A percentile compares a stretch with the other conserved stretches of the same genome.
phyloP scores from a whole-genome alignment of 306 rosid genomes.

The Lupinus albus region DNA sequence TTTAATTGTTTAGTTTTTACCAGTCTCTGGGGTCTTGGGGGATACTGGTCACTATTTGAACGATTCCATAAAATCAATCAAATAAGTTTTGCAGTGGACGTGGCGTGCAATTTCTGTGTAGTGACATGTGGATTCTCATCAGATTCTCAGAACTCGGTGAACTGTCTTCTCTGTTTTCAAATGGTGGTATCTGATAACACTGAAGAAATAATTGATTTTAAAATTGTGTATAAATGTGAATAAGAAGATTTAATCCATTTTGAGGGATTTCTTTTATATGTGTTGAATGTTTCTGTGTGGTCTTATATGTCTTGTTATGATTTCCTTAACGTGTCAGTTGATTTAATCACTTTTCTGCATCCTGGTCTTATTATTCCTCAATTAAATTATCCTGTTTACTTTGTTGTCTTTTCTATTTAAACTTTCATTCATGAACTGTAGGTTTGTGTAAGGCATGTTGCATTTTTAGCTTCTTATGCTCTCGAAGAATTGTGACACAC shows the following conservation, averaged over 20 bases:
- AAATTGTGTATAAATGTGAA: neutral
- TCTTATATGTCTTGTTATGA: neutral
- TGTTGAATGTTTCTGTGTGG: neutral
- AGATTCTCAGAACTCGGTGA: neutral
- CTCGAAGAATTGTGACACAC: neutral
- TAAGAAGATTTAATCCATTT: neutral
- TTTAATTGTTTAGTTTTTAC: too few relatives aligned
- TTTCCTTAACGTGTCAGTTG: neutral
- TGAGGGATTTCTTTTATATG: neutral
- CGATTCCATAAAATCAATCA: too few relatives aligned
- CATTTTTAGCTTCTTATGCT: neutral
- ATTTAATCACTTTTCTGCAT: neutral
- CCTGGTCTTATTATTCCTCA: neutral
- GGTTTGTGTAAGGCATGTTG: neutral
- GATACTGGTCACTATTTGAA: too few relatives aligned
- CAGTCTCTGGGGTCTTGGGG: too few relatives aligned
- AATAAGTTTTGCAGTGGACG: too few relatives aligned
- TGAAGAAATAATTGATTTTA: neutral
- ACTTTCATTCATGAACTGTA: neutral
- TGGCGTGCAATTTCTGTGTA: neutral
- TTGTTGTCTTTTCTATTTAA: neutral
- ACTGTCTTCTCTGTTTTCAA: neutral
- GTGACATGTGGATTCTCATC: neutral
- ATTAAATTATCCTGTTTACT: neutral
- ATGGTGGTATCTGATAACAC: neutral